These are phyloP conservation scores for Endoconidiophora polonica DNA, from an alignment of 2,329 filamentous ascomycete genomes.

Conservation along the genomic window DNA sequence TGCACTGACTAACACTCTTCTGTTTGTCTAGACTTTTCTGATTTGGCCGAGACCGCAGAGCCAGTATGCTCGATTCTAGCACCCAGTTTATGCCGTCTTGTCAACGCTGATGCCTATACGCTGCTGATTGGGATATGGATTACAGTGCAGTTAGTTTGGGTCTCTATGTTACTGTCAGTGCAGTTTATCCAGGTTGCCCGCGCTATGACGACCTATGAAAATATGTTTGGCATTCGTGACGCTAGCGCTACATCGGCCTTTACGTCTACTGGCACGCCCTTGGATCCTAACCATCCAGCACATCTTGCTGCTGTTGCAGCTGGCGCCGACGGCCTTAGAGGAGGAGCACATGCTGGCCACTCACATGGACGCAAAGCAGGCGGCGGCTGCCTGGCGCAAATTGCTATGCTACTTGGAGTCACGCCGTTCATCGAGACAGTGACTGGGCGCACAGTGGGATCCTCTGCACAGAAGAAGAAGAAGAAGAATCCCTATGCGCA, in stretches of 20 bases:
- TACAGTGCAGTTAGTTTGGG: constrained; percentile 77
- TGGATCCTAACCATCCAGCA: constrained; percentile 45
- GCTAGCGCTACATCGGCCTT: constrained; percentile 53
- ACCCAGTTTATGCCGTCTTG: constrained; percentile 54
- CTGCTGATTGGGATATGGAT: constrained; percentile 67
- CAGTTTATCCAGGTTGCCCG: constrained; percentile 84
- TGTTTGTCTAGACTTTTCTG: constrained; percentile 42
- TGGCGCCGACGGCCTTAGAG: constrained; percentile 24
- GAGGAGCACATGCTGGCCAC: constrained; percentile 25
- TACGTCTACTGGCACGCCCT: constrained; percentile 58
- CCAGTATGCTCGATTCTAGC: constrained; percentile 58
- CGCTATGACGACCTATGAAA: constrained; percentile 91
- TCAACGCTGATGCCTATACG: constrained; percentile 72
- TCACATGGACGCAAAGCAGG: constrained; percentile 28
- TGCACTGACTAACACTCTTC: constrained; percentile 13
- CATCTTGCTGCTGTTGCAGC: constrained; percentile 38
- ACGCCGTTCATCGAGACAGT: constrained; percentile 91
- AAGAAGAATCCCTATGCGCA: constrained; percentile 70
- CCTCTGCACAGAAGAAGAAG: constrained; percentile 28
- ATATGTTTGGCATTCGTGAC: constrained; percentile 68
- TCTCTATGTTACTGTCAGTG: constrained; percentile 89
- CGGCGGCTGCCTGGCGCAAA: constrained; percentile 56
- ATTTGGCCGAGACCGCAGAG: constrained; percentile 34
- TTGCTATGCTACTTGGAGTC: constrained; percentile 72
- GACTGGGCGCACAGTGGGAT: constrained; percentile 47